Percentiles rank a stretch among this genome's conserved stretches.
These are phyloP conservation scores for Paecilomyces formosus DNA, from an alignment of 2,329 filamentous ascomycete species.

Conservation along the genomic window DNA sequence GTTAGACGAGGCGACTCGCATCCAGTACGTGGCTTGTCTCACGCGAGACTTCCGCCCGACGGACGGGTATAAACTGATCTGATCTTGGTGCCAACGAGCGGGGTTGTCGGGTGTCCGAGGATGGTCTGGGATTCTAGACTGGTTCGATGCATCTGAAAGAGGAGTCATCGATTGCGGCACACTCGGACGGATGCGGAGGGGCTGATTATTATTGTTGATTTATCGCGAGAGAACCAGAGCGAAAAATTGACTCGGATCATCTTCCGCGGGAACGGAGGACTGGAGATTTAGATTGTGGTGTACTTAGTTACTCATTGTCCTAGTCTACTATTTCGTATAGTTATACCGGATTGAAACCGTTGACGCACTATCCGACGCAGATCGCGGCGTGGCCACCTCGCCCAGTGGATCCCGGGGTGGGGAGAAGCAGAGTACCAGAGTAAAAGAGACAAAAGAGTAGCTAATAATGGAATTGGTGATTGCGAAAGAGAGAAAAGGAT, in stretches of 20 bases:
- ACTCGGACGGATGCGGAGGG: neutral
- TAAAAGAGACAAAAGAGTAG: neutral
- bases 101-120: neutral
- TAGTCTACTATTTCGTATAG: neutral
- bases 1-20: neutral
- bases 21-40: neutral
- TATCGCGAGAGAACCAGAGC: too few relatives aligned
- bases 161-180: neutral
- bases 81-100: neutral
- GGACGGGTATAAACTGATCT: neutral
- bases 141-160: neutral
- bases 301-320: neutral
- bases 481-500: neutral
- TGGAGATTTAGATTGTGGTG: neutral
- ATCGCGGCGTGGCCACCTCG: neutral
- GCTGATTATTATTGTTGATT: neutral
- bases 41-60: neutral
- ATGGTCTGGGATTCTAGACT: neutral
- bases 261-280: neutral
- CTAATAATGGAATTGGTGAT: neutral
- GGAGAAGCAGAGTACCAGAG: neutral
- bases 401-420: neutral
- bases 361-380: neutral
- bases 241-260: neutral
- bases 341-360: neutral